phyloP scores from a whole-genome alignment of 306 rosid genomes.

The Alnus rubra region DNA sequence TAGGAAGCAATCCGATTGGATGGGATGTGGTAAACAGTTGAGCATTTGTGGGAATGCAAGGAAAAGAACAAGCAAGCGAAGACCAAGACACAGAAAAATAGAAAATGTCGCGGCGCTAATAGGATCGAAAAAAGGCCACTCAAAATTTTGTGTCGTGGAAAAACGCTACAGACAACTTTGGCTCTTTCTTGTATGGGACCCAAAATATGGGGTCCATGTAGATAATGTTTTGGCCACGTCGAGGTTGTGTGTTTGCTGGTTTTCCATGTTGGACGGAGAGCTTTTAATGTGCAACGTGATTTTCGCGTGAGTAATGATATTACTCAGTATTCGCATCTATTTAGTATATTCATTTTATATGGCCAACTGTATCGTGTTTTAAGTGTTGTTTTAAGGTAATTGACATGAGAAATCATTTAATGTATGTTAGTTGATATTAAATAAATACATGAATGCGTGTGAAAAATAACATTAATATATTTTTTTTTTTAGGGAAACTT shows the following conservation, averaged over 20 bases:
- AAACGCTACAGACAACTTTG: background rate
- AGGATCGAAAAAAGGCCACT: background rate
- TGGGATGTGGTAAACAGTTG: background rate
- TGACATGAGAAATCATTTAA: too few relatives aligned
- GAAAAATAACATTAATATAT: too few relatives aligned
- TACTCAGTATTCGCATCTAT: too few relatives aligned
- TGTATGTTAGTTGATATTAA: too few relatives aligned
- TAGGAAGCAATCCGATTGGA: constrained; percentile 4
- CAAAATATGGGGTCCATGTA: background rate
- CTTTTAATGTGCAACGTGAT: background rate
- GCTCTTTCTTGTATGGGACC: background rate
- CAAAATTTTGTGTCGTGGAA: background rate
- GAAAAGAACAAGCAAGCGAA: background rate
- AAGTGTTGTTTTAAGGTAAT: too few relatives aligned
- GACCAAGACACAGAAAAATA: background rate
- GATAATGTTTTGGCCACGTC: background rate
- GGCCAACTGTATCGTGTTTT: too few relatives aligned
- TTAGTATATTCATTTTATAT: too few relatives aligned
- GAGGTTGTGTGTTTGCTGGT: background rate
- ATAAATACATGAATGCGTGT: too few relatives aligned
- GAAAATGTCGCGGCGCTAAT: background rate
- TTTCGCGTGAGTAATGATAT: too few relatives aligned
- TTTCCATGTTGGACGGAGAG: background rate
- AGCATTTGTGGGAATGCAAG: background rate
- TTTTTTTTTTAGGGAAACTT: too few relatives aligned